phyloP scores from a whole-genome alignment of 805 yeast species.

The Ogataea sp. region DNA sequence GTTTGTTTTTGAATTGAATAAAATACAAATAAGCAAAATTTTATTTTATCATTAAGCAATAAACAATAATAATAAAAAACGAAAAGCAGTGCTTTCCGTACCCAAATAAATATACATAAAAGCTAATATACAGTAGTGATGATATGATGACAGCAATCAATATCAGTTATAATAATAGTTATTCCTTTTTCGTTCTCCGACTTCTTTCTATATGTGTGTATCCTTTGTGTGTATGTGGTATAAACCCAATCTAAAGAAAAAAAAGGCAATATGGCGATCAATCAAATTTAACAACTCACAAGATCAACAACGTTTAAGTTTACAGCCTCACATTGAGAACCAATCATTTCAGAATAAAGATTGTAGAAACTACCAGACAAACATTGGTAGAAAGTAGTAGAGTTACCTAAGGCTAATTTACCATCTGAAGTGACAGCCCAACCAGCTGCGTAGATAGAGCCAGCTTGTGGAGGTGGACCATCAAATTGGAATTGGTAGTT shows the following conservation, averaged over 20 bases:
- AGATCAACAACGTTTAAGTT: conserved; percentile 52
- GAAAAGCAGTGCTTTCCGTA: not conserved
- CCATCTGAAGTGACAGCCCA: conserved; percentile 50
- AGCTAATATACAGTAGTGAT: not conserved
- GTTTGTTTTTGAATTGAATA: no score
- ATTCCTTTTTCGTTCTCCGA: not conserved
- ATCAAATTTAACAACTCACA: conserved; percentile 38
- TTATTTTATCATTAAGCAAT: not conserved
- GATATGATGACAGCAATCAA: no score
- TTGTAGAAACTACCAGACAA: conserved; percentile 72
- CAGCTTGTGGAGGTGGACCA: conserved; percentile 79
- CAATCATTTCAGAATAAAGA: conserved; percentile 59
- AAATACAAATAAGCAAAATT: not conserved
- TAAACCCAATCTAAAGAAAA: no score
- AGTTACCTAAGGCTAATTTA: conserved; percentile 57
- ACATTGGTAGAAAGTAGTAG: conserved; percentile 64
- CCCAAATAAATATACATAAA: not conserved
- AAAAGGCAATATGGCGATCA: no score
- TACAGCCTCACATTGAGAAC: conserved; percentile 56
- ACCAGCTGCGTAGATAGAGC: conserved; percentile 58
- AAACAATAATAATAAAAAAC: not conserved
- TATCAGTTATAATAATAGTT: no score
- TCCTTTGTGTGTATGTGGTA: not conserved
- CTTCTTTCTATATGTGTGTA: not conserved
- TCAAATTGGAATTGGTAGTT: conserved; percentile 78